Evolutionary conservation across 2,329 filamentous ascomycete genomes (phyloP).

Genomic region (Nothomitra cinnamomea): DNA sequence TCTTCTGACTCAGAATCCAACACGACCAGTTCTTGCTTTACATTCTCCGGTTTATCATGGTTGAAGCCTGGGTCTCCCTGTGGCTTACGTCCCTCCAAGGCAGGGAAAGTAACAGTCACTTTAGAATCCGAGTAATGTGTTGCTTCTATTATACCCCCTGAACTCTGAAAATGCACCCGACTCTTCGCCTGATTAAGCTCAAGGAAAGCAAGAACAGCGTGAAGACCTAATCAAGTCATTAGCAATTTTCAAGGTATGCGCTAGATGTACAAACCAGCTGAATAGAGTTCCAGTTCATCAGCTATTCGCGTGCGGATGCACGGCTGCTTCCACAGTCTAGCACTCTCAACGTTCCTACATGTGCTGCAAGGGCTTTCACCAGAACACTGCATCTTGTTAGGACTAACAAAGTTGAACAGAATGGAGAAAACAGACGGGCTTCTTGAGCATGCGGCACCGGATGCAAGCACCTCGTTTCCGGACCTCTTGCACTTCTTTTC

Average conservation of each 20-base stretch:
- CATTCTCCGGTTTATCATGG: conserved; percentile 19
- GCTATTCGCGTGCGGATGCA: conserved; percentile 41
- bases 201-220: conserved; percentile 34
- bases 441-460: conserved; percentile 47
- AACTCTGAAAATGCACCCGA: conserved; percentile 29
- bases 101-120: conserved; percentile 30
- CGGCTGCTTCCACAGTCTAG: conserved; percentile 41
- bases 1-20: conserved; percentile 33
- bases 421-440: conserved; percentile 22
- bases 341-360: conserved; percentile 41
- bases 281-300: conserved; percentile 40
- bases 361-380: conserved; percentile 41
- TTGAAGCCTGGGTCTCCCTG: conserved; percentile 17
- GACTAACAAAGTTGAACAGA: neutral
- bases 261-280: conserved; percentile 23
- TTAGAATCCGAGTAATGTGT: conserved; percentile 30
- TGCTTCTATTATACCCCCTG: conserved; percentile 35
- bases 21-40: conserved; percentile 12
- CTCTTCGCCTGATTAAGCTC: conserved; percentile 31
- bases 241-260: neutral
- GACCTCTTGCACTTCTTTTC: conserved; percentile 41
- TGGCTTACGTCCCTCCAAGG: conserved; percentile 21
- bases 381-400: conserved; percentile 26
- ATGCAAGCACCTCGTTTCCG: conserved; percentile 44
- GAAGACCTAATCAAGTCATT: conserved; percentile 21